Evolutionary conservation across 805 yeast species (phyloP).

Genomic region (Brettanomyces sp.): DNA sequence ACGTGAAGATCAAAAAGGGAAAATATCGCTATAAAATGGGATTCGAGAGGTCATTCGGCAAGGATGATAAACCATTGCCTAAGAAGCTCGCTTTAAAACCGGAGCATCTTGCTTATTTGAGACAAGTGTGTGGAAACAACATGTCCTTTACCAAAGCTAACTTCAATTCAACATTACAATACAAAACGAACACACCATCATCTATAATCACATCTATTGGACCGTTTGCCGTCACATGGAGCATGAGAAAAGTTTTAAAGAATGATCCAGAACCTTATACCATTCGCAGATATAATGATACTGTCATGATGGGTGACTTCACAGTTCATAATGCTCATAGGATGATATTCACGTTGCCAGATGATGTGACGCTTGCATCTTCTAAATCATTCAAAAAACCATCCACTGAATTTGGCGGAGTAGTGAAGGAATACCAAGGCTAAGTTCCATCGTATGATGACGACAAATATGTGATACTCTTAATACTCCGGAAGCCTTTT

Average conservation of each 20-base stretch:
- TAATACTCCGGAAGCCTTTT: neutral
- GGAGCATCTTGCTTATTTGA: slow-evolving; percentile 60
- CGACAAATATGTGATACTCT: neutral
- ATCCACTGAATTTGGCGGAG: slow-evolving; percentile 14
- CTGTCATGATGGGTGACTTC: slow-evolving; percentile 72
- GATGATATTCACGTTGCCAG: slow-evolving; percentile 63
- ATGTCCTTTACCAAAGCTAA: slow-evolving; percentile 62
- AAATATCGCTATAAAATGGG: slow-evolving; percentile 53
- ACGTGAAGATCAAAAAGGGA: slow-evolving; percentile 54
- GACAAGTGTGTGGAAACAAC: slow-evolving; percentile 36
- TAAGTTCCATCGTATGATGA: too few species aligned
- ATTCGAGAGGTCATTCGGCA: slow-evolving; percentile 54
- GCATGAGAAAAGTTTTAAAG: slow-evolving; percentile 46
- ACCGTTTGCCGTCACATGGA: slow-evolving; percentile 78
- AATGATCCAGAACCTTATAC: slow-evolving; percentile 48
- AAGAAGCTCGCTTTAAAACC: slow-evolving; percentile 59
- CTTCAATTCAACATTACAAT: slow-evolving; percentile 62
- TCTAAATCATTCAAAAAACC: slow-evolving; percentile 53
- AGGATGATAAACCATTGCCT: slow-evolving; percentile 60
- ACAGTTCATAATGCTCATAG: slow-evolving; percentile 62
- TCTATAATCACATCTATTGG: slow-evolving; percentile 73
- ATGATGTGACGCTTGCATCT: slow-evolving; percentile 67
- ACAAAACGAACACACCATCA: slow-evolving; percentile 42
- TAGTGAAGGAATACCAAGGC: slow-evolving; percentile 14
- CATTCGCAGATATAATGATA: slow-evolving; percentile 51